phyloP scores from a whole-genome alignment of 176 grass and related monocot genomes.

The Luzula sylvatica region DNA sequence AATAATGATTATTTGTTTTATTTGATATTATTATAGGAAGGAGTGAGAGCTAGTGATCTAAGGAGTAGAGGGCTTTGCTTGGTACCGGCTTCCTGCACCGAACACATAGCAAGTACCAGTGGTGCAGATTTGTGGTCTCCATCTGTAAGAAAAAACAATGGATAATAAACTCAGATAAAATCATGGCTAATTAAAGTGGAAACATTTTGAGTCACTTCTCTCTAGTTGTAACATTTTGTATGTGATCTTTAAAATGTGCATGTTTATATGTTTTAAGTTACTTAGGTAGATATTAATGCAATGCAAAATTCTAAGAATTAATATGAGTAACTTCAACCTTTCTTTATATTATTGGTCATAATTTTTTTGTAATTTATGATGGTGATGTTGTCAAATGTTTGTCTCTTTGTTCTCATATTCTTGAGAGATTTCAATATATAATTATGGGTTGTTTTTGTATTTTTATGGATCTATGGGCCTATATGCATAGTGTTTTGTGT shows the following conservation, averaged over 20 bases:
- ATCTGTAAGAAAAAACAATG: background rate
- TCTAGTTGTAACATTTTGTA: constrained; percentile 9
- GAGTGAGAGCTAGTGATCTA: constrained; percentile 25
- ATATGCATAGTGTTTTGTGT: background rate
- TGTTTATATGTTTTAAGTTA: background rate
- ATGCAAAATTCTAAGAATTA: no score
- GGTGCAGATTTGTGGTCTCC: constrained; percentile 73
- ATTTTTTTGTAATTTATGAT: background rate
- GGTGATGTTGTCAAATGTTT: constrained; percentile 6
- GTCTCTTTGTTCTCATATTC: constrained; percentile 14
- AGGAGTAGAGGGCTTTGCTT: constrained; percentile 80
- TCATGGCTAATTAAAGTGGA: background rate
- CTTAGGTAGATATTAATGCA: no score
- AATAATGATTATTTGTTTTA: background rate
- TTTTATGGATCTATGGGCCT: background rate
- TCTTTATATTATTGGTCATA: background rate
- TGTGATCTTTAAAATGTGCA: background rate
- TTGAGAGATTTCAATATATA: background rate
- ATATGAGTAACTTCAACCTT: no score
- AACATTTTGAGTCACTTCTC: constrained; percentile 7
- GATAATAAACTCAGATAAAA: background rate
- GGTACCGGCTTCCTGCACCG: constrained; percentile 64
- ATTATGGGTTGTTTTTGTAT: background rate
- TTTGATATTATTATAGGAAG: constrained; percentile 8
- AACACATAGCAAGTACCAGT: constrained; percentile 47